Conservation (phyloP, 345 rosid species). For the Erysimum cheiranthoides region DNA sequence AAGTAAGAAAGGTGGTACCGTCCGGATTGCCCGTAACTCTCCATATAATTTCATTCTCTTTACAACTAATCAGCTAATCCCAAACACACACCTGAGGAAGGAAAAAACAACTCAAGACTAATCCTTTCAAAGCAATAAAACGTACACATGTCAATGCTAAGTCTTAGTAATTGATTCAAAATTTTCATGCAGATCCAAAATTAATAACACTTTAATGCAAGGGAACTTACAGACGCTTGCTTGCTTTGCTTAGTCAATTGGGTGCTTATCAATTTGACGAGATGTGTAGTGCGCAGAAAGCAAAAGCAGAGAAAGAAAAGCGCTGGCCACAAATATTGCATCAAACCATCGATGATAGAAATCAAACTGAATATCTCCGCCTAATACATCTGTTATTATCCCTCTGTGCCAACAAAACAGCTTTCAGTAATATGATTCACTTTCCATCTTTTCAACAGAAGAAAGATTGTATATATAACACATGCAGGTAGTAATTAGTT, state of each 20-base stretch:
- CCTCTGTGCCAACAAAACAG: slow-evolving; percentile 58
- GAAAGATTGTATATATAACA: not conserved
- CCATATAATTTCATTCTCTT: slow-evolving; percentile 9
- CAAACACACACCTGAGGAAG: slow-evolving; percentile 10
- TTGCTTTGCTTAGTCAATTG: slow-evolving; percentile 63
- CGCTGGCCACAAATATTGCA: slow-evolving; percentile 96
- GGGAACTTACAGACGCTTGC: slow-evolving; percentile 29
- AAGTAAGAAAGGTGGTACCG: not conserved
- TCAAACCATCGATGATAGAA: slow-evolving; percentile 98
- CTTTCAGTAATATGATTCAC: slow-evolving; percentile 14
- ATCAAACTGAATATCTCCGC: slow-evolving; percentile 97
- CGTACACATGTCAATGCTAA: not conserved
- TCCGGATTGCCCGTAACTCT: too few relatives aligned
- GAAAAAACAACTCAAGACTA: slow-evolving; percentile 17
- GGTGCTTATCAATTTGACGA: slow-evolving; percentile 95
- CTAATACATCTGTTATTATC: slow-evolving; percentile 92
- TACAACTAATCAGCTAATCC: slow-evolving; percentile 24
- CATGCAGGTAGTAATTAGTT: slow-evolving; percentile 6
- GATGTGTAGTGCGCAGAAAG: slow-evolving; percentile 96
- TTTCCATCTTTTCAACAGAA: not conserved
- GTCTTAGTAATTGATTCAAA: not conserved
- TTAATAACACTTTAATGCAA: not conserved
- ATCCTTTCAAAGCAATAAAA: slow-evolving; percentile 20
- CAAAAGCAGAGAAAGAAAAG: slow-evolving; percentile 90
- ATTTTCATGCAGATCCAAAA: slow-evolving; percentile 14